Conservation (phyloP, 371 early-diverging fungal genomes). For the Rhizopus stolonifer region DNA sequence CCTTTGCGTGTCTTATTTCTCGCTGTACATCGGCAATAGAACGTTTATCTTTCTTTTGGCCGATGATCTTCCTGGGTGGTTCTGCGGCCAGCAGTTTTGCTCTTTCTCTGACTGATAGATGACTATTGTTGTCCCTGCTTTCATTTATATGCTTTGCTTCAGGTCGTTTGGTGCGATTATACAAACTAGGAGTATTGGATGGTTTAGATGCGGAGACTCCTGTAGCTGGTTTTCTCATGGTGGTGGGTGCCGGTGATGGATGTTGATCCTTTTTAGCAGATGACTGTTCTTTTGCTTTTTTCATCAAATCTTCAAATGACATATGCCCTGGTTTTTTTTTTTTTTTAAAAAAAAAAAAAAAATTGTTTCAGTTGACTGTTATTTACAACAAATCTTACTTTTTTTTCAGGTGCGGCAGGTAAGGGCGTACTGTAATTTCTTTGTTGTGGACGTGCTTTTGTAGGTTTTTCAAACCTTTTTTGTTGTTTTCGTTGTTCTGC, state of each 20-base stretch:
- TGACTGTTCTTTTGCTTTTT: constrained; percentile 29
- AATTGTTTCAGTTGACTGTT: too few relatives aligned
- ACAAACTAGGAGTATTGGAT: constrained; percentile 9
- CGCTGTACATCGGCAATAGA: constrained; percentile 40
- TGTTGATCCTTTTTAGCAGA: neutral
- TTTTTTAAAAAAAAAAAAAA: too few relatives aligned
- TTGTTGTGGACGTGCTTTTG: constrained; percentile 5
- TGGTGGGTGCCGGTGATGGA: too few relatives aligned
- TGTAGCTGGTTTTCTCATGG: constrained; percentile 5
- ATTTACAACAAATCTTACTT: constrained; percentile 12
- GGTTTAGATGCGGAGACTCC: constrained; percentile 2
- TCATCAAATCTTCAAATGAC: constrained; percentile 39
- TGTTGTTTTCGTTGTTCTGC: constrained; percentile 21
- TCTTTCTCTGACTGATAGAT: constrained; percentile 20
- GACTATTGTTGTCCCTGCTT: neutral
- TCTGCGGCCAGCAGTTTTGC: constrained; percentile 22
- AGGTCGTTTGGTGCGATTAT: constrained; percentile 19
- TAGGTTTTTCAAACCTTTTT: constrained; percentile 4
- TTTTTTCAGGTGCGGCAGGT: constrained; percentile 19
- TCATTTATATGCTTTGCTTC: constrained; percentile 1
- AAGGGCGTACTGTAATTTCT: neutral
- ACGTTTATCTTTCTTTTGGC: constrained; percentile 35
- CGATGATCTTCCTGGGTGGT: constrained; percentile 20
- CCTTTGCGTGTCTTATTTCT: constrained; percentile 38
- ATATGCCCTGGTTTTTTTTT: constrained; percentile 33